A percentile compares a stretch with the other conserved stretches of the same genome.
phyloP scores from a whole-genome alignment of 768 basidiomycete species.

The Pleurotus platypus region DNA sequence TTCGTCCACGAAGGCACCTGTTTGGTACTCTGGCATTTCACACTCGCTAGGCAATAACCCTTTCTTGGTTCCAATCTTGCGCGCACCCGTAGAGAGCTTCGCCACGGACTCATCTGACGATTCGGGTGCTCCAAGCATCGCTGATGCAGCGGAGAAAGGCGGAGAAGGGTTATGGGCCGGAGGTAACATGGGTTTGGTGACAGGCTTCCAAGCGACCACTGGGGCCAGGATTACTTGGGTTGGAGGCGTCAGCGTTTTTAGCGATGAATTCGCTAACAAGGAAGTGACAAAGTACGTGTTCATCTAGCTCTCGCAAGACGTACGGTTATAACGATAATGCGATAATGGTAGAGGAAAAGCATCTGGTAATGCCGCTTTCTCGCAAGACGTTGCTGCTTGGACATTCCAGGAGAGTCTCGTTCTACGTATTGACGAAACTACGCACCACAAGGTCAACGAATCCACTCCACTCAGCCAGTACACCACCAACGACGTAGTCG shows the following conservation, averaged over 20 bases:
- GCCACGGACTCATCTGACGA: constrained; percentile 68
- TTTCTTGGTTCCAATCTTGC: constrained; percentile 76
- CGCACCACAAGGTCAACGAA: constrained; percentile 69
- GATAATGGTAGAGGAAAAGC: constrained; percentile 42
- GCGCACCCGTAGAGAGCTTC: constrained; percentile 73
- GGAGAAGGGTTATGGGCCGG: constrained; percentile 87
- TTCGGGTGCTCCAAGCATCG: constrained; percentile 54
- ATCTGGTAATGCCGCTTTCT: constrained; percentile 76
- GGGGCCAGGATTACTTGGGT: constrained; percentile 79
- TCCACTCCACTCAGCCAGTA: constrained; percentile 68
- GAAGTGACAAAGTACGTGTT: constrained; percentile 52
- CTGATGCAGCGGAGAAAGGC: constrained; percentile 69
- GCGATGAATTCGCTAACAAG: constrained; percentile 69
- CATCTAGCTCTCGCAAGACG: background rate
- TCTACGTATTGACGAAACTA: constrained; percentile 69
- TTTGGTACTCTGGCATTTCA: constrained; percentile 77
- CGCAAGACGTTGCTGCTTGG: constrained; percentile 78
- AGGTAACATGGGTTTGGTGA: constrained; percentile 69
- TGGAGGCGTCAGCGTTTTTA: constrained; percentile 79
- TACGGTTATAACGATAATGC: constrained; percentile 5
- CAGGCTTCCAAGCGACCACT: constrained; percentile 82
- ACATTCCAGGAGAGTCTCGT: constrained; percentile 85
- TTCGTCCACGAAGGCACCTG: constrained; percentile 44
- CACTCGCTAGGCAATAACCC: constrained; percentile 71
- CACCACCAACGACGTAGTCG: constrained; percentile 83